These are phyloP conservation scores for Austroboletus niveus DNA, from an alignment of 1,284 basidiomycete species.

Conservation along the genomic window DNA sequence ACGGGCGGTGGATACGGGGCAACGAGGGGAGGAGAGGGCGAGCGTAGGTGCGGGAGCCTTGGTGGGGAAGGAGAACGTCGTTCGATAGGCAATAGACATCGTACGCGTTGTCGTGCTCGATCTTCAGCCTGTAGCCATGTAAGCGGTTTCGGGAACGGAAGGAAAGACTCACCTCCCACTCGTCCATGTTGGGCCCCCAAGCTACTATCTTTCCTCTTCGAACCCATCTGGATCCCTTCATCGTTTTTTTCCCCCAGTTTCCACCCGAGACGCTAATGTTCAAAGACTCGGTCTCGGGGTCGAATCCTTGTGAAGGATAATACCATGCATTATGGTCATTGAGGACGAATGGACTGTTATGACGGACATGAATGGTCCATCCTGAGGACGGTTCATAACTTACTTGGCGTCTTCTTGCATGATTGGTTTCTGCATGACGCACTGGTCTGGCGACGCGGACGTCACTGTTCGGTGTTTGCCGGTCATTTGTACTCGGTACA, in stretches of 20 bases:
- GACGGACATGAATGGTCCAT: conserved; percentile 5
- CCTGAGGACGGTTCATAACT: not conserved
- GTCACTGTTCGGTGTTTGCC: not conserved
- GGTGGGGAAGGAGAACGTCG: conserved; percentile 58
- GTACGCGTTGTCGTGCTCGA: conserved; percentile 74
- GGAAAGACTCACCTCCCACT: conserved; percentile 66
- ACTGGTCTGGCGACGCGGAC: not conserved
- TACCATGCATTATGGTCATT: conserved; percentile 76
- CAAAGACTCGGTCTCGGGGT: conserved; percentile 58
- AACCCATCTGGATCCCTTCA: conserved; percentile 69
- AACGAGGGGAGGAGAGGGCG: conserved; percentile 55
- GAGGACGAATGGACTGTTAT: conserved; percentile 45
- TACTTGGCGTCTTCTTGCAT: conserved; percentile 34
- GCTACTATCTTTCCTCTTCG: conserved; percentile 72
- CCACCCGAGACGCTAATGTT: conserved; percentile 49
- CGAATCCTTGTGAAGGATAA: conserved; percentile 67
- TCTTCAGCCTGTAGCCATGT: conserved; percentile 61
- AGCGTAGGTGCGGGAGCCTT: conserved; percentile 54
- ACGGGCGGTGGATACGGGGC: conserved; percentile 70
- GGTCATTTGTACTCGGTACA: not conserved
- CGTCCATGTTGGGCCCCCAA: conserved; percentile 77
- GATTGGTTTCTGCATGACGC: conserved; percentile 26
- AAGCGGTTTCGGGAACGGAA: conserved; percentile 10
- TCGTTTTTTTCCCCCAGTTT: conserved; percentile 77
- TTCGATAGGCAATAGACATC: conserved; percentile 57